Percentiles rank a stretch among this genome's conserved stretches.
phyloP scores from a whole-genome alignment of 2,329 filamentous ascomycete genomes.

The Pseudocercospora vitis region DNA sequence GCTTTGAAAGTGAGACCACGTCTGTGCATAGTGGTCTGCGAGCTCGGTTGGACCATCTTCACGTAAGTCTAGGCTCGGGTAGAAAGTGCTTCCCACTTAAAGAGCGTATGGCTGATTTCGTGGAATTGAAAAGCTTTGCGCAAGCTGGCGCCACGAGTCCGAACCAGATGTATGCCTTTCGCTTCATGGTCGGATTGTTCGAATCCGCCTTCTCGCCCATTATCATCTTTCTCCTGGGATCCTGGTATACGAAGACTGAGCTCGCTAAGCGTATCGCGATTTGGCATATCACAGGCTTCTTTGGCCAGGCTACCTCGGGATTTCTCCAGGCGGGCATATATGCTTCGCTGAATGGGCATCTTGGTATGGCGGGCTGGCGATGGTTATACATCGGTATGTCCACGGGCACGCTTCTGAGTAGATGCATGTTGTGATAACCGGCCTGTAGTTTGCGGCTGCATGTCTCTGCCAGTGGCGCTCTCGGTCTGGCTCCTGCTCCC shows the following conservation, averaged over 20 bases:
- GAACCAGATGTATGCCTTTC: constrained; percentile 20
- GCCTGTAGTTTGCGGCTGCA: constrained; percentile 15
- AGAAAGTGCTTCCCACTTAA: too few relatives aligned
- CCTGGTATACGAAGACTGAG: constrained; percentile 22
- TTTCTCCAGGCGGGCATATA: constrained; percentile 21
- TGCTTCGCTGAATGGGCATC: constrained; percentile 12
- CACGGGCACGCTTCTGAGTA: background rate
- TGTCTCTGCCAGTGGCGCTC: constrained; percentile 13
- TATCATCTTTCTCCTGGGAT: constrained; percentile 20
- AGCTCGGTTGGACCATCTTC: constrained; percentile 18
- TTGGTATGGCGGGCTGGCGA: constrained; percentile 17
- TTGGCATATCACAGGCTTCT: constrained; percentile 17
- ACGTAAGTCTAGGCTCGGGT: constrained; percentile 10
- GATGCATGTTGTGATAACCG: background rate
- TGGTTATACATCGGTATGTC: constrained; percentile 20
- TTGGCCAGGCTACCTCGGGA: constrained; percentile 10
- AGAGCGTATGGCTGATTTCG: too few relatives aligned
- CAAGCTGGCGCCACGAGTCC: constrained; percentile 18
- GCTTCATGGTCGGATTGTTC: constrained; percentile 17
- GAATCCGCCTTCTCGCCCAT: constrained; percentile 23
- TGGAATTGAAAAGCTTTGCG: constrained; percentile 8
- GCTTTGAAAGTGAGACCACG: constrained; percentile 17
- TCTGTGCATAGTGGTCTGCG: constrained; percentile 13
- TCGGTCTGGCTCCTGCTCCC: constrained; percentile 18
- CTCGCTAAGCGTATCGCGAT: constrained; percentile 19